Evolutionary conservation across 495 filamentous ascomycete genomes (phyloP), one percentile per base, ranked within the genome.

Genomic region (Penicillium simplicissimum): DNA sequence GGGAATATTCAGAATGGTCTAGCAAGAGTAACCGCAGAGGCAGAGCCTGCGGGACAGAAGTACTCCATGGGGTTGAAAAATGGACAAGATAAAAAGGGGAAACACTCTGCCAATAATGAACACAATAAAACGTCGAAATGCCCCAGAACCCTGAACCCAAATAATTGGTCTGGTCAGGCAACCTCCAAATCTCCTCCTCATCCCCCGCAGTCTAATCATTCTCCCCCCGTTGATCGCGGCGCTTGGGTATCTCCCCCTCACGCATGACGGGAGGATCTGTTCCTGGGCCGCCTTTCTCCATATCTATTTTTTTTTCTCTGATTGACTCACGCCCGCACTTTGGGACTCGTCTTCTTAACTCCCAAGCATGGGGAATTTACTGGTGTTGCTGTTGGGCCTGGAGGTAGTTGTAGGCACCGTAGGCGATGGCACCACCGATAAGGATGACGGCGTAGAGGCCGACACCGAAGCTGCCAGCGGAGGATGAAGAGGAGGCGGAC

Each of bases 321-420:
- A 31, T n/a, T 7, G 11, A 55, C 31, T 19, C 35, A 40, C 33
- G n/a, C n/a, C 42, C 25, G 28, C 53, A 19, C 23, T 2, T 8
- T 49, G 21, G 31, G 3, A 11, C 8, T 10, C 19, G 11, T 48
- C n/a, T 28, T 4, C 45, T 14, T 11, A 28, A 6, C 21, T 7
- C 43, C 21, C 10, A 17, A 21, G 21, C 4, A 25, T 25, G 14
- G 42, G 42, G 0, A 15, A 53, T 36, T 53, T 53, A 53, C 51
- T 53, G n/a, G n/a, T n/a, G 51, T 65, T 71, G 63, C 55, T 67
- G 52, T 66, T 81, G 73, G 80, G 74, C 83, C 79, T 92, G 85
- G 56, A 96, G 71, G 83, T 96, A 96, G 77, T 96, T 88, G 83
- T 92, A 98, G 58, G 87, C 92, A 65, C 80, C 87, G 75, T 90